Evolutionary conservation across 306 rosid species (phyloP).

Genomic region (Dryas alaskensis): DNA sequence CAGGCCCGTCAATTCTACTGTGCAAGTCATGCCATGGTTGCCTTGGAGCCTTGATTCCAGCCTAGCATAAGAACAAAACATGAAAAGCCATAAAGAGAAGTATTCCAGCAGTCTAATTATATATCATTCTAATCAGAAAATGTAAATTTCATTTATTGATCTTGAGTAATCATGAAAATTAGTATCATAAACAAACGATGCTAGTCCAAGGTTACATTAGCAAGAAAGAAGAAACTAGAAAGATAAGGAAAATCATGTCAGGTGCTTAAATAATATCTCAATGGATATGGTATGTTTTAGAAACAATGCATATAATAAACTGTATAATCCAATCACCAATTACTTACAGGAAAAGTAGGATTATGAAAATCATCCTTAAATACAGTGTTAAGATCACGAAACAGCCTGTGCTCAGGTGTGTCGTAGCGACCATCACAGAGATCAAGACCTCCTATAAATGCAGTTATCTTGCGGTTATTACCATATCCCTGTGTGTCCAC

Average conservation of each 20-base stretch:
- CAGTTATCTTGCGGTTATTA: constrained; percentile 72
- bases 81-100: neutral
- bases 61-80: constrained; percentile 38
- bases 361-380: constrained; percentile 72
- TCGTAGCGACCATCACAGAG: constrained; percentile 97
- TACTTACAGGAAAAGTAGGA: constrained; percentile 81
- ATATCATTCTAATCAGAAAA: neutral
- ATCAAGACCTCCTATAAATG: constrained; percentile 94
- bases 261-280: constrained; percentile 1
- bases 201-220: neutral
- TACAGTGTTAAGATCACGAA: constrained; percentile 61
- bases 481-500: constrained; percentile 84
- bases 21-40: constrained; percentile 99
- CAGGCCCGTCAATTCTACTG: constrained; percentile 90
- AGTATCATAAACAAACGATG: neutral
- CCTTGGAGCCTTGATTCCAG: constrained; percentile 79
- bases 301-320: neutral
- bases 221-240: neutral
- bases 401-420: constrained; percentile 88
- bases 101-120: neutral
- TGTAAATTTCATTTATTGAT: neutral
- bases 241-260: constrained; percentile 1
- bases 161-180: neutral
- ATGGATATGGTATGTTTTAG: neutral
- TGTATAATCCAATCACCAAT: neutral